phyloP scores from a whole-genome alignment of 2,329 filamentous ascomycete genomes.

The Cladosporium austrohemisphaericum region DNA sequence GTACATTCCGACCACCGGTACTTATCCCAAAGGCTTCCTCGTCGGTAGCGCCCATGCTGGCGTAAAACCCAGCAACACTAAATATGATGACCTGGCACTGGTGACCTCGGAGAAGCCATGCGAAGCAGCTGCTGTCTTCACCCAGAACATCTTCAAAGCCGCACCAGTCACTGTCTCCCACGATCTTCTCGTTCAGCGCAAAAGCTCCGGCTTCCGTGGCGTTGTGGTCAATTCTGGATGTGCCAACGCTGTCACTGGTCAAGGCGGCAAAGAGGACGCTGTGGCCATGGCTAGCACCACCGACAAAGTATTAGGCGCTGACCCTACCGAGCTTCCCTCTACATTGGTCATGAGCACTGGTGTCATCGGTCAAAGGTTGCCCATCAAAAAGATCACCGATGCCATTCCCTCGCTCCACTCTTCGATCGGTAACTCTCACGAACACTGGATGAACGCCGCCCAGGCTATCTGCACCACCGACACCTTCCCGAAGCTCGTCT shows the following conservation, averaged over 20 bases:
- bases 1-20: conserved; percentile 80
- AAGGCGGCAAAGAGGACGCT: conserved; percentile 84
- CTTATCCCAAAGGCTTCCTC: conserved; percentile 84
- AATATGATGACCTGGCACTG: conserved; percentile 84
- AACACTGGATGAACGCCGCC: conserved; percentile 81
- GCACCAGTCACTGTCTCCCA: conserved; percentile 86
- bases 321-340: conserved; percentile 46
- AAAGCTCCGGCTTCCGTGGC: conserved; percentile 68
- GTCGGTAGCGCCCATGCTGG: conserved; percentile 86
- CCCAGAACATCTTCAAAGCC: conserved; percentile 96
- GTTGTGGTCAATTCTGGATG: conserved; percentile 94
- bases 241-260: conserved; percentile 94
- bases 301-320: conserved; percentile 47
- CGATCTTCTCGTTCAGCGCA: conserved; percentile 57
- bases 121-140: conserved; percentile 87
- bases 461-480: conserved; percentile 96
- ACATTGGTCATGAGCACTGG: conserved; percentile 99
- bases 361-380: conserved; percentile 90
- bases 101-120: conserved; percentile 83
- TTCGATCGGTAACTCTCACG: conserved; percentile 69
- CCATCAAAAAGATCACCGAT: conserved; percentile 82
- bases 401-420: conserved; percentile 74
- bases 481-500: conserved; percentile 94
- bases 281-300: conserved; percentile 75
- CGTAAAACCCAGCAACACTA: conserved; percentile 89